Conservation (phyloP, 164 flowering plant species). For the Magnolia sinica region DNA sequence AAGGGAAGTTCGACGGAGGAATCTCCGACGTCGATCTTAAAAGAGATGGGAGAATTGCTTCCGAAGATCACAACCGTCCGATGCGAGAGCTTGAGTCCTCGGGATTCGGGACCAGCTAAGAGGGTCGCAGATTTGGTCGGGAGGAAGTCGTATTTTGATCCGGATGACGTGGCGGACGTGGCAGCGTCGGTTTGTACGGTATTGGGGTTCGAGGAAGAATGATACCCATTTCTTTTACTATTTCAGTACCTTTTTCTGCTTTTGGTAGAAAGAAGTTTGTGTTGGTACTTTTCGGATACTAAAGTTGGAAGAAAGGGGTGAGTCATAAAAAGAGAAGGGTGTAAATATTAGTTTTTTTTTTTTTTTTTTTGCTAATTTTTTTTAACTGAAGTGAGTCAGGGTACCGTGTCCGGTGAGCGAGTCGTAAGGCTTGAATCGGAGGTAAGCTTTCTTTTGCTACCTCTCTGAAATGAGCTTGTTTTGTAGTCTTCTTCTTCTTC, state of each 20-base stretch:
- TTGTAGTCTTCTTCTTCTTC: too few species aligned
- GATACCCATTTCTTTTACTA: background rate
- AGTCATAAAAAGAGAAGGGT: background rate
- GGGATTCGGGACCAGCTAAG: slow-evolving; percentile 84
- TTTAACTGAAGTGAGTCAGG: background rate
- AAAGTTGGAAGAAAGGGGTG: background rate
- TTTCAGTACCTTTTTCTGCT: background rate
- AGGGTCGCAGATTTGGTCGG: slow-evolving; percentile 67
- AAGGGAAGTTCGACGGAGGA: slow-evolving; percentile 22
- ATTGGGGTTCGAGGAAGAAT: slow-evolving; percentile 52
- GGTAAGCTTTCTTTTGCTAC: background rate
- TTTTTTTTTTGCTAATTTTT: background rate
- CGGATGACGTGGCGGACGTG: slow-evolving; percentile 21
- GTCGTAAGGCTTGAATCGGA: background rate
- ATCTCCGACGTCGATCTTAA: slow-evolving; percentile 16
- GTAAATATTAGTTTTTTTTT: background rate
- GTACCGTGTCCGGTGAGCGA: background rate
- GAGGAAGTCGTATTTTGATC: slow-evolving; percentile 41
- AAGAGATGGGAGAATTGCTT: slow-evolving; percentile 28
- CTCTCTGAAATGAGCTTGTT: background rate
- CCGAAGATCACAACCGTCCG: slow-evolving; percentile 58
- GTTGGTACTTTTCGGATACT: background rate
- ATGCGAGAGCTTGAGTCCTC: slow-evolving; percentile 41
- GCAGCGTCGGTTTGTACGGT: slow-evolving; percentile 42
- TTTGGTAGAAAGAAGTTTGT: background rate